Evolutionary conservation across 345 rosid species (phyloP).

Genomic region (Stellera chamaejasme): DNA sequence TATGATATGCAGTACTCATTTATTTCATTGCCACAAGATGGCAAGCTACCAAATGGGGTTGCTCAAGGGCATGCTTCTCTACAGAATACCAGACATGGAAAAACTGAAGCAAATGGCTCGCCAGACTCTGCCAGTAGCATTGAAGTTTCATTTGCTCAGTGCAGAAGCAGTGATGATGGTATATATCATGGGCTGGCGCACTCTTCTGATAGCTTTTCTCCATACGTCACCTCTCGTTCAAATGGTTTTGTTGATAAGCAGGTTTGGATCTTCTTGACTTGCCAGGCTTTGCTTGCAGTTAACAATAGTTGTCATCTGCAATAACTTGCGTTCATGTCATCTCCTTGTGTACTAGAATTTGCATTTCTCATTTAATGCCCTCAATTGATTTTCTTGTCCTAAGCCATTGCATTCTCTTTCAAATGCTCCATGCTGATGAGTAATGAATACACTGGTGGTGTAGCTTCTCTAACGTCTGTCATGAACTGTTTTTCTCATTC

Average conservation of each 20-base stretch:
- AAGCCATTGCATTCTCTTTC: too few species aligned
- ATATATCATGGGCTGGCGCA: constrained; percentile 26
- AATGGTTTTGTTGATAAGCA: constrained; percentile 19
- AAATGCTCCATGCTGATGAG: too few species aligned
- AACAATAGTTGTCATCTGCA: neutral
- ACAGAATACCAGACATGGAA: constrained; percentile 14
- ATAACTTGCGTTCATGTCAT: neutral
- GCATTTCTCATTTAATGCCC: neutral
- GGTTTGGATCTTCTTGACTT: constrained; percentile 18
- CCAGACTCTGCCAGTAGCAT: constrained; percentile 66
- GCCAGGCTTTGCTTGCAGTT: too few species aligned
- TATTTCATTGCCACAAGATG: constrained; percentile 55
- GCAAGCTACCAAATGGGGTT: constrained; percentile 19
- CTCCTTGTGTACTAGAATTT: neutral
- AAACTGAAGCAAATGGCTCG: constrained; percentile 28
- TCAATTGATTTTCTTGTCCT: too few species aligned
- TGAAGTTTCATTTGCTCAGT: constrained; percentile 43
- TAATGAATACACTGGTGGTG: too few species aligned
- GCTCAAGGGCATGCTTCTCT: constrained; percentile 14
- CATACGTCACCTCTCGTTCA: constrained; percentile 25
- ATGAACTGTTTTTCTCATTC: too few species aligned
- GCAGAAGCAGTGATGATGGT: constrained; percentile 26
- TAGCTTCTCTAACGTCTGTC: too few species aligned
- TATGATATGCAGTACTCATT: constrained; percentile 30
- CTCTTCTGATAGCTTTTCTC: constrained; percentile 33